A percentile compares a stretch with the other conserved stretches of the same genome.
Conservation (phyloP, 177 flowering plant genomes). For the Vitis hybrid region DNA sequence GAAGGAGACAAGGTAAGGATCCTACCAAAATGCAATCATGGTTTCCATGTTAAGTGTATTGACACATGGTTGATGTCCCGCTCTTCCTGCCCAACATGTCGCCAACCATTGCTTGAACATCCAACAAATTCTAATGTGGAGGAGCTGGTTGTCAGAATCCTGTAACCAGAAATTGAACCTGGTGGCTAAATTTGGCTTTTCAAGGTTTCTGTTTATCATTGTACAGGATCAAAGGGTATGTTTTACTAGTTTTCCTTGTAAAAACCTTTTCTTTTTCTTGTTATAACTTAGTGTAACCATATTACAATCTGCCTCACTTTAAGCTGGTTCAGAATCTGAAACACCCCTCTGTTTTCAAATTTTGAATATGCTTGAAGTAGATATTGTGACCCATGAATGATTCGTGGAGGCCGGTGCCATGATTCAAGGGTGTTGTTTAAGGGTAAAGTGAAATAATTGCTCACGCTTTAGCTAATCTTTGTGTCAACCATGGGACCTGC, state of each 20-base stretch:
- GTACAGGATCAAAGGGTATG: background rate
- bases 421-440: too few species aligned
- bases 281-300: too few species aligned
- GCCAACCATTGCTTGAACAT: slow-evolving; percentile 16
- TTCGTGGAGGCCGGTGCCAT: too few species aligned
- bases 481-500: too few species aligned
- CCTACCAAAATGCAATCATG: slow-evolving; percentile 30
- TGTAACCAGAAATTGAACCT: background rate
- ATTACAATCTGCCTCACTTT: too few species aligned
- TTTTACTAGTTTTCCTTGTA: background rate
- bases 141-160: background rate
- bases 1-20: slow-evolving; percentile 38
- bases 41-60: slow-evolving; percentile 39
- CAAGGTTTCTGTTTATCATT: background rate
- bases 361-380: too few species aligned
- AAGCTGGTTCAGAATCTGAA: too few species aligned
- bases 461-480: too few species aligned
- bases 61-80: slow-evolving; percentile 34
- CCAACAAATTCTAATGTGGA: background rate
- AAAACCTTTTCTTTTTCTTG: too few species aligned
- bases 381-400: too few species aligned
- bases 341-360: too few species aligned
- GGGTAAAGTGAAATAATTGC: too few species aligned
- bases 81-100: slow-evolving; percentile 36
- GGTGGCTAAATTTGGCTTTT: background rate